Evolutionary conservation across 768 basidiomycete species (phyloP).

Genomic region (Podaxis carcinomalis): DNA sequence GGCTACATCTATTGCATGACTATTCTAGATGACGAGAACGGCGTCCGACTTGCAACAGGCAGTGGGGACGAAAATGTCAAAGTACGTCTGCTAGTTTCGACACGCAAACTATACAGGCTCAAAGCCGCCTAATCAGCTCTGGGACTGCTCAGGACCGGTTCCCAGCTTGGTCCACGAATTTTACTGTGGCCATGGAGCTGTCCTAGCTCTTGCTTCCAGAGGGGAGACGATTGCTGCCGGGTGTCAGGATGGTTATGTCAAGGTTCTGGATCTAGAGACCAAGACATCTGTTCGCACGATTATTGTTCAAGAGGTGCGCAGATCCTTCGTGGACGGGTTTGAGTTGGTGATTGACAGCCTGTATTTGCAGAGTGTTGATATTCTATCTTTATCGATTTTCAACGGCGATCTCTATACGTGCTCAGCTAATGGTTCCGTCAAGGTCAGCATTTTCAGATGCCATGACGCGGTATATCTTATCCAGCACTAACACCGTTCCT

Average conservation of each 20-base stretch:
- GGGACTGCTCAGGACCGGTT: constrained; percentile 46
- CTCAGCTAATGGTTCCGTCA: constrained; percentile 63
- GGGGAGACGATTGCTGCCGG: constrained; percentile 88
- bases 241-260: constrained; percentile 91
- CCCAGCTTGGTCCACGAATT: constrained; percentile 61
- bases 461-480: not conserved
- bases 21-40: constrained; percentile 24
- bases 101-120: not conserved
- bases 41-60: constrained; percentile 66
- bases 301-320: constrained; percentile 70
- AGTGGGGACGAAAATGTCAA: constrained; percentile 92
- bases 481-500: not conserved
- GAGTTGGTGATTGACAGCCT: not conserved
- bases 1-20: constrained; percentile 90
- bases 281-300: constrained; percentile 83
- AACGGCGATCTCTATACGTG: constrained; percentile 63
- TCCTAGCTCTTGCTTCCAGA: constrained; percentile 70
- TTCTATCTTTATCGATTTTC: constrained; percentile 74
- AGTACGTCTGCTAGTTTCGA: constrained; percentile 31
- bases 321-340: not conserved
- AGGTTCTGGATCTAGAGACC: constrained; percentile 88
- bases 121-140: constrained; percentile 44
- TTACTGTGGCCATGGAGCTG: constrained; percentile 70
- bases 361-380: constrained; percentile 59
- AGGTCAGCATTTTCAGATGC: constrained; percentile 37